Percentiles rank a stretch among this genome's conserved stretches.
Conservation (phyloP, 345 rosid species). For the Arabidopsis thaliana region DNA sequence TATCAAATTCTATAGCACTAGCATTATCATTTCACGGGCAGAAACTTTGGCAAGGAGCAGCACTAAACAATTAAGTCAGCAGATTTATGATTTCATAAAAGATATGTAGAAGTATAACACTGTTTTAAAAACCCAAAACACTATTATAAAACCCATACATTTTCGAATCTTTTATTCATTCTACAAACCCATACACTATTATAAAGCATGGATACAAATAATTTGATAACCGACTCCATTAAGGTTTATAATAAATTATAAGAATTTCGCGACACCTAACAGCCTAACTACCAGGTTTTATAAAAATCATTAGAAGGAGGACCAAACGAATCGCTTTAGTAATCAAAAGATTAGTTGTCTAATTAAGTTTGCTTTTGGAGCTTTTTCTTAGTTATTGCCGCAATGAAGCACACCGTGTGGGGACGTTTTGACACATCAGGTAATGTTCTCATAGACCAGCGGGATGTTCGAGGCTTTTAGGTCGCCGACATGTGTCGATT, state of each 20-base stretch:
- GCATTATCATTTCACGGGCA: conserved; percentile 10
- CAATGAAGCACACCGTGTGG: conserved; percentile 32
- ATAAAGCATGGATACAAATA: conserved; percentile 24
- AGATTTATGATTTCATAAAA: background rate
- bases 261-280: conserved; percentile 32
- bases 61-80: background rate
- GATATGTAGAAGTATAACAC: background rate
- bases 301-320: conserved; percentile 15
- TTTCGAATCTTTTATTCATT: background rate
- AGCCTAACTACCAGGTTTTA: conserved; percentile 32
- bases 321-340: conserved; percentile 28
- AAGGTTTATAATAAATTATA: conserved; percentile 9
- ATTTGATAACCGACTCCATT: conserved; percentile 45
- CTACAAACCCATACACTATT: too few relatives aligned
- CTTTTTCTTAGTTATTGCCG: conserved; percentile 33
- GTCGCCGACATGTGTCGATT: conserved; percentile 15
- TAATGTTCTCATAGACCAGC: conserved; percentile 16
- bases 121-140: background rate
- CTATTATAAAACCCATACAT: background rate
- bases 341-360: conserved; percentile 13
- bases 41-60: conserved; percentile 15
- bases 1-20: background rate
- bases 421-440: conserved; percentile 17
- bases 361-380: conserved; percentile 8
- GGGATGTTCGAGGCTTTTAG: background rate